Evolutionary conservation across 257 asterid genomes (phyloP).

Genomic region (Solanum pimpinellifolium): DNA sequence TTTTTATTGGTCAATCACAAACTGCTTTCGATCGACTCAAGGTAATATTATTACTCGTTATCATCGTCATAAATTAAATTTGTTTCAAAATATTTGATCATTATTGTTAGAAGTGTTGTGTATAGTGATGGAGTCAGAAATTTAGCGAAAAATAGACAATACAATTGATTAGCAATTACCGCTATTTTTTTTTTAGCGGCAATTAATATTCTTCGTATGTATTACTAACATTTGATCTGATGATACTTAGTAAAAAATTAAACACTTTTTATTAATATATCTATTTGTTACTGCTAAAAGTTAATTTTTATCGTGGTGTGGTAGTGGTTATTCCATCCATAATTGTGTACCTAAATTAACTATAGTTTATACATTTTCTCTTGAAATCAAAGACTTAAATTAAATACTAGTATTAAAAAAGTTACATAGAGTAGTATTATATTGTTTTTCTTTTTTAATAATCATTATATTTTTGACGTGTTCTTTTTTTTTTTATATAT

Average conservation of each 20-base stretch:
- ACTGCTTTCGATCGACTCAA: conserved; percentile 32
- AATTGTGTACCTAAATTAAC: neutral
- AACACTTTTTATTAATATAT: too few species aligned
- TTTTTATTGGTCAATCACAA: conserved; percentile 35
- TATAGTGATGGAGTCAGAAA: neutral
- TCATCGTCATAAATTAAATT: neutral
- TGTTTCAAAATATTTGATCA: neutral
- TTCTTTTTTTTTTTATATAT: neutral
- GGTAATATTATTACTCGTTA: conserved; percentile 14
- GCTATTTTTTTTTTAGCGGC: too few species aligned
- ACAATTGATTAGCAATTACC: too few species aligned
- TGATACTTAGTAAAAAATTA: too few species aligned
- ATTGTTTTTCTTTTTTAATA: neutral
- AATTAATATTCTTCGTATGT: too few species aligned
- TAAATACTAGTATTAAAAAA: neutral
- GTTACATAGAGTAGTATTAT: neutral
- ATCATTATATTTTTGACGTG: neutral
- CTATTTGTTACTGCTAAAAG: too few species aligned
- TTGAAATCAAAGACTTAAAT: neutral
- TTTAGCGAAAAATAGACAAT: too few species aligned
- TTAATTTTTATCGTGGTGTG: too few species aligned
- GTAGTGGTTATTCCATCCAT: too few species aligned
- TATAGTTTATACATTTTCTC: neutral
- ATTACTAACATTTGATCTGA: too few species aligned
- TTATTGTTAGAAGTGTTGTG: too few species aligned